Percentiles rank a stretch among this genome's conserved stretches.
These are phyloP conservation scores for Trichosanthes truncata DNA, from an alignment of 306 rosid genomes.

Conservation along the genomic window DNA sequence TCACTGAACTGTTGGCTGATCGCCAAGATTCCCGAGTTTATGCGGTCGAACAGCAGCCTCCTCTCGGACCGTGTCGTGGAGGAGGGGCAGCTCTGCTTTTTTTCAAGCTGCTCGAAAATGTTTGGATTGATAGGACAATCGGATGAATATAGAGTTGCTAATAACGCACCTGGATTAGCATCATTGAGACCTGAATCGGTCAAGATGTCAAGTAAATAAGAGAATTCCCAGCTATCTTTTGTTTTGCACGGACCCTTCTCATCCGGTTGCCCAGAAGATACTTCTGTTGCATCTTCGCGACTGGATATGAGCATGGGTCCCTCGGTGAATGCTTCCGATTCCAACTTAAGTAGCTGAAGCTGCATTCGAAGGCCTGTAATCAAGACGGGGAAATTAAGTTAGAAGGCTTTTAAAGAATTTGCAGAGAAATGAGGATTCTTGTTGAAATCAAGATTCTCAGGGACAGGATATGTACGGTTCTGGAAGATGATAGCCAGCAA, in stretches of 20 bases:
- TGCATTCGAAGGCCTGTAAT: conserved; percentile 83
- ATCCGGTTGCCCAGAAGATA: conserved; percentile 14
- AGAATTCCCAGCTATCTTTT: conserved; percentile 59
- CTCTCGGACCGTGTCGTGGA: conserved; percentile 45
- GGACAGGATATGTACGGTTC: not conserved
- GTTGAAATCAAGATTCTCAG: not conserved
- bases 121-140: conserved; percentile 48
- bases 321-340: conserved; percentile 56
- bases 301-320: conserved; percentile 46
- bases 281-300: conserved; percentile 59
- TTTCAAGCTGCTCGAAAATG: conserved; percentile 58
- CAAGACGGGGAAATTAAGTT: not conserved
- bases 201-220: conserved; percentile 50
- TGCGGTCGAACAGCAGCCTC: conserved; percentile 63
- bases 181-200: conserved; percentile 39
- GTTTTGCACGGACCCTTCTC: conserved; percentile 17
- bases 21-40: conserved; percentile 47
- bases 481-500: not conserved
- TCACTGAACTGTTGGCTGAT: conserved; percentile 26
- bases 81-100: conserved; percentile 31
- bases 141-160: conserved; percentile 37
- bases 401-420: not conserved
- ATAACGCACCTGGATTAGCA: conserved; percentile 23
- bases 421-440: not conserved
- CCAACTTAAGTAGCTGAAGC: conserved; percentile 74